Evolutionary conservation across 2,329 filamentous ascomycete genomes (phyloP).

Genomic region (Arthroderma sp.): DNA sequence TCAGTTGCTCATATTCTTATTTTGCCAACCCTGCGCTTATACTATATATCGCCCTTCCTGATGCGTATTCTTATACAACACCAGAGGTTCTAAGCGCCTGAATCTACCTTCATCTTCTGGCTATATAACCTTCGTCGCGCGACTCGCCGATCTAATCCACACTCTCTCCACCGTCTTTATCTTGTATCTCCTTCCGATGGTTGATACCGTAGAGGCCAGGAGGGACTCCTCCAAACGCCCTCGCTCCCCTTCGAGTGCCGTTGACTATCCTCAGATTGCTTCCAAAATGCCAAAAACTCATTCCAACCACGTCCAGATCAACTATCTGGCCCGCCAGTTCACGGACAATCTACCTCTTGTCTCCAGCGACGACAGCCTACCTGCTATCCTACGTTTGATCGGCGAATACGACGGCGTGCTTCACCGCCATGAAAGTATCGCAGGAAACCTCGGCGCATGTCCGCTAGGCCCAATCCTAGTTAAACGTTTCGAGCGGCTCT

Average conservation of each 20-base stretch:
- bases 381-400: slow-evolving; percentile 58
- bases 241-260: slow-evolving; percentile 33
- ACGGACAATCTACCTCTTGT: slow-evolving; percentile 50
- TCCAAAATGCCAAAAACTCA: slow-evolving; percentile 42
- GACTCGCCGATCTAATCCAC: not conserved
- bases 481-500: slow-evolving; percentile 73
- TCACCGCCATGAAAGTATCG: slow-evolving; percentile 74
- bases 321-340: slow-evolving; percentile 52
- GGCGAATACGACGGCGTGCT: slow-evolving; percentile 75
- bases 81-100: not conserved
- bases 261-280: slow-evolving; percentile 24
- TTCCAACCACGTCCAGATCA: slow-evolving; percentile 51
- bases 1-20: too few species aligned
- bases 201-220: not conserved
- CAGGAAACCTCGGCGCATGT: slow-evolving; percentile 70
- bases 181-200: not conserved
- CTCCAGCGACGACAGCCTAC: slow-evolving; percentile 55
- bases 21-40: too few species aligned
- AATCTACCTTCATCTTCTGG: not conserved
- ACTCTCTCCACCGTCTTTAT: not conserved
- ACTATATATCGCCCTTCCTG: not conserved
- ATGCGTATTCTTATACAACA: not conserved
- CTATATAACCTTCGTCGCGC: not conserved
- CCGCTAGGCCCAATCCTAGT: slow-evolving; percentile 70
- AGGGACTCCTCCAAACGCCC: slow-evolving; percentile 1